phyloP scores from a whole-genome alignment of 345 rosid species.

The Eucalyptus albens region DNA sequence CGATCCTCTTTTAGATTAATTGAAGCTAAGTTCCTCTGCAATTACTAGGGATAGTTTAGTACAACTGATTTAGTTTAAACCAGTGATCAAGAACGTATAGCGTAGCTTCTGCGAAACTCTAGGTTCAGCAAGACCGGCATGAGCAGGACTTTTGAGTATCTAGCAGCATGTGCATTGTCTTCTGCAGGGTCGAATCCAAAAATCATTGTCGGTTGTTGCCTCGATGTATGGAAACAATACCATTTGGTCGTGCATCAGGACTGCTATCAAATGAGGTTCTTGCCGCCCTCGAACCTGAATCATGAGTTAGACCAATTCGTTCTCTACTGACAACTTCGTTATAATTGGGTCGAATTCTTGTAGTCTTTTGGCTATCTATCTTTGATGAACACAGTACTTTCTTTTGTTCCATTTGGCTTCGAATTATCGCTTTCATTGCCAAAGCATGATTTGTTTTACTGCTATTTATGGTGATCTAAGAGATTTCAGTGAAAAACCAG shows the following conservation, averaged over 20 bases:
- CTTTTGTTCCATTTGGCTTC: not conserved
- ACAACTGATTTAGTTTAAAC: not conserved
- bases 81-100: not conserved
- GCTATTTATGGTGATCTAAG: not conserved
- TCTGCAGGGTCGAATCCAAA: not conserved
- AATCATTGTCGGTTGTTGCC: not conserved
- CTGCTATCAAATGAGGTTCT: not conserved
- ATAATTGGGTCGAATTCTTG: not conserved
- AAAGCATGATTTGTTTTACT: not conserved
- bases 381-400: not conserved
- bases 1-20: not conserved
- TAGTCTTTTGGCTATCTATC: not conserved
- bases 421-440: not conserved
- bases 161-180: not conserved
- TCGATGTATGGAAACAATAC: not conserved
- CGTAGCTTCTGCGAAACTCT: not conserved
- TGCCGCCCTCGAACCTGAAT: not conserved
- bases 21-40: not conserved
- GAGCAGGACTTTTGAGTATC: not conserved
- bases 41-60: not conserved
- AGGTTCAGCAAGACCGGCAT: not conserved
- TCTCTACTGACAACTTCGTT: not conserved
- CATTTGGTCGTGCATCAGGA: not conserved
- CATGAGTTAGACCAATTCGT: not conserved
- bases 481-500: conserved; percentile 4